Evolutionary conservation across 805 yeast genomes (phyloP), one percentile per base, ranked within the genome.

Genomic region (Peterozyma toletana): DNA sequence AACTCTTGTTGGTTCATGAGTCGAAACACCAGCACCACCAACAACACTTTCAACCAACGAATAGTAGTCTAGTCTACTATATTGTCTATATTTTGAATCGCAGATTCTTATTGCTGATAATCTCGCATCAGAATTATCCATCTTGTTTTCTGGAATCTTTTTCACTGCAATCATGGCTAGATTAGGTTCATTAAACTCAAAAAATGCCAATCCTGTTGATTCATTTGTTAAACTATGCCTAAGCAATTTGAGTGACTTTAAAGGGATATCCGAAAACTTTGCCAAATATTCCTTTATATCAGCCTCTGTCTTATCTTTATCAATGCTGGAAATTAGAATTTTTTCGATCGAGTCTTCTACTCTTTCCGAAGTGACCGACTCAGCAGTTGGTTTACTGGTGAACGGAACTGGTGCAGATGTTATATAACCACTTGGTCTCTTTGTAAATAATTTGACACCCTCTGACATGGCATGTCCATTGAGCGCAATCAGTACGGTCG

Each of bases 171-270:
- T 60, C 10, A 56, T 57, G 7, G 57, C 55, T 2, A 44, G 38
- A 17, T 49, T 37, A 2, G 57, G 48, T 11, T 52, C 53, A 16
- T 40, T 40, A 46, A 60, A 71, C 45, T 77, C 78, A 30, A 73
- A 73, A 61, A 81, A 81, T 2, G 77, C 83, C 18, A 78, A 55
- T 1, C 88, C 88, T 47, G 68, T 62, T 1, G 80, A 69, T n/a
- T 67, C 70, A 39, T 69, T 71, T 2, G 78, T 64, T 5, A 71
- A 66, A 36, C 67, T 66, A 47, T 77, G 80, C 11, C 68, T 57
- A 13, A 79, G 50, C 15, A 77, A 51, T 35, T 68, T 66, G 35
- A 78, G 62, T 0, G 64, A 59, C 17, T 58, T 55, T 1, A 80
- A 50, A 14, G 53, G 47, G 0, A 75, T 9, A 7, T 14, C 18